Percentiles rank a stretch among this genome's conserved stretches.
Evolutionary conservation across 2,329 filamentous ascomycete genomes (phyloP).

Genomic region (Fusarium bulbicola): DNA sequence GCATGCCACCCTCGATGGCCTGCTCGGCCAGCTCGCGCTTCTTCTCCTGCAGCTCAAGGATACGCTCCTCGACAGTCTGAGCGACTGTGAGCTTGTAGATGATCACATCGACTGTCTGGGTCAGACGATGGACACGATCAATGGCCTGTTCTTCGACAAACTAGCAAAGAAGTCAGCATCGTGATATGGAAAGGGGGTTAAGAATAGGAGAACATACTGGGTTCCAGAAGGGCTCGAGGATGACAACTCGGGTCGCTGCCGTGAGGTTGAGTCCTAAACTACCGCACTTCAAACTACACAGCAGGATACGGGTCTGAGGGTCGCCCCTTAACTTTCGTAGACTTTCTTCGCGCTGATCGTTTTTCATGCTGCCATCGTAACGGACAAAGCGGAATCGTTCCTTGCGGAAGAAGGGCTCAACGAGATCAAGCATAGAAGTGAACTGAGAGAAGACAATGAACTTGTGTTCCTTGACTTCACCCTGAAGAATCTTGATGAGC

Average conservation of each 20-base stretch:
- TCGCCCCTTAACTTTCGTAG: slow-evolving; percentile 80
- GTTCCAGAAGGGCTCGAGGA: slow-evolving; percentile 99
- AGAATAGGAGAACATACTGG: slow-evolving; percentile 66
- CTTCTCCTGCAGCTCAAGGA: slow-evolving; percentile 92
- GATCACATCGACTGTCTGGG: slow-evolving; percentile 92
- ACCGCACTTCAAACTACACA: slow-evolving; percentile 95
- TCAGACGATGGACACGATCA: slow-evolving; percentile 97
- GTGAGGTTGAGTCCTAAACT: slow-evolving; percentile 94
- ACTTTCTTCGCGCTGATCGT: slow-evolving; percentile 89
- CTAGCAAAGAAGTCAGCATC: slow-evolving; percentile 50
- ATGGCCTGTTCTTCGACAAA: slow-evolving; percentile 99
- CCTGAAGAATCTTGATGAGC: slow-evolving; percentile 80
- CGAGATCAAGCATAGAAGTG: slow-evolving; percentile 95
- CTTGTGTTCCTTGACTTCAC: slow-evolving; percentile 84
- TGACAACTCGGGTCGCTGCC: slow-evolving; percentile 90
- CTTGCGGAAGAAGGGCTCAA: slow-evolving; percentile 87
- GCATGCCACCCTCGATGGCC: slow-evolving; percentile 84
- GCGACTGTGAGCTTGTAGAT: slow-evolving; percentile 94
- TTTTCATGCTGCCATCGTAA: slow-evolving; percentile 95
- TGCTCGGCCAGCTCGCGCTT: slow-evolving; percentile 92
- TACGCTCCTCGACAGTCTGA: slow-evolving; percentile 90
- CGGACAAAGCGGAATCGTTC: slow-evolving; percentile 82
- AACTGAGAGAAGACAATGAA: slow-evolving; percentile 99
- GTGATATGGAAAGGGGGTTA: neutral
- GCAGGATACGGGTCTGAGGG: slow-evolving; percentile 78